Base-by-base conservation (phyloP, 169 alveolate genomes). In the Cytauxzoon felis region DNA sequence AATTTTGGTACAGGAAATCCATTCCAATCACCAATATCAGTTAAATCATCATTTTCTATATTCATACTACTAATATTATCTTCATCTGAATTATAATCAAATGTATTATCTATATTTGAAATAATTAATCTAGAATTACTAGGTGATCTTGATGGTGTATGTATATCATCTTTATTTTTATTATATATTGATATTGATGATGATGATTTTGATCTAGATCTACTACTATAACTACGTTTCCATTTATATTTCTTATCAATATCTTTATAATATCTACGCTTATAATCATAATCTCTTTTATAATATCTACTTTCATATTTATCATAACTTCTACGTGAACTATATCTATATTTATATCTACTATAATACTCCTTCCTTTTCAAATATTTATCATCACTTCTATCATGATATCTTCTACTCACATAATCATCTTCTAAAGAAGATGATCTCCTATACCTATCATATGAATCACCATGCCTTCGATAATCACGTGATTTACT, bases 1-100 rank as follows among this genome's bases (percentile, higher is more conserved):
- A 16, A 24, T 50, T 47, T 27, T 3, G 84, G 84, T 9, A 7
- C 26, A 3, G 84, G 84, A 63, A 73, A 73, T 0, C 79, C 78
- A 27, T 62, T 53, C 84, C 78, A 63, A 23, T 2, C 9, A 0
- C 29, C 70, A 18, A 19, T 13, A 30, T 48, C 57, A 3, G 23
- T 19, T n/a, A n/a, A n/a, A n/a, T n/a, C n/a, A n/a, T n/a, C n/a
- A n/a, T n/a, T n/a, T n/a, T n/a, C n/a, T n/a, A n/a, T n/a, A n/a
- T n/a, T n/a, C n/a, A n/a, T n/a, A n/a, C n/a, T n/a, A n/a, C n/a
- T n/a, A n/a, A n/a, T n/a, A n/a, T n/a, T n/a, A n/a, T n/a, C n/a
- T n/a, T n/a, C n/a, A n/a, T n/a, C n/a, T n/a, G n/a, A n/a, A n/a
- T n/a, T n/a, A n/a, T n/a, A n/a, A n/a, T n/a, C n/a, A n/a, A n/a